Conservation (phyloP, 1,284 basidiomycete species). For the Naganishia albida region DNA sequence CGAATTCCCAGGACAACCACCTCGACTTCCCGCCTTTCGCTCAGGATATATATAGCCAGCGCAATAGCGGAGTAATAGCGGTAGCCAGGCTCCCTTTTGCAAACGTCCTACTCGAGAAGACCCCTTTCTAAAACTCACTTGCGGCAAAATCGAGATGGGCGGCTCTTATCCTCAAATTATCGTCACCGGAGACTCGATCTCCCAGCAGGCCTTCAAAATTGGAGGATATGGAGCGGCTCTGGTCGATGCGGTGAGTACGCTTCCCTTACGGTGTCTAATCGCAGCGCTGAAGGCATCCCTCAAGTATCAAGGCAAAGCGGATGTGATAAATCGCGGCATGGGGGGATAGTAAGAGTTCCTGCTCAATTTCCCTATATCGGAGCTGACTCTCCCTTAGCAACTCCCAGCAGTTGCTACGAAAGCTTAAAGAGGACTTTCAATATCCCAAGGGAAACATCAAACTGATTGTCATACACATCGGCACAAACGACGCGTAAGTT, state of each 20-base stretch:
- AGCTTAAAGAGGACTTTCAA: constrained; percentile 23
- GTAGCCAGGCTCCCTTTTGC: not conserved
- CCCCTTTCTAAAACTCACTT: not conserved
- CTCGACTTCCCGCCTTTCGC: too few species aligned
- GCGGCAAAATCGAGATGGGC: constrained; percentile 2
- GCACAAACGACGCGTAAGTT: constrained; percentile 32
- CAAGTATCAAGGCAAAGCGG: constrained; percentile 30
- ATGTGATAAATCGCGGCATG: constrained; percentile 28
- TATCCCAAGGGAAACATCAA: constrained; percentile 14
- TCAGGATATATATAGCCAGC: too few species aligned
- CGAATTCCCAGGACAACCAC: too few species aligned
- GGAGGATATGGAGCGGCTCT: constrained; percentile 23
- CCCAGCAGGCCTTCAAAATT: constrained; percentile 28
- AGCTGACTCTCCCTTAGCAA: constrained; percentile 15
- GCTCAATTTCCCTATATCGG: not conserved
- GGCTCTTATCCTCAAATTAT: constrained; percentile 17
- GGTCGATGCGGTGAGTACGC: constrained; percentile 13
- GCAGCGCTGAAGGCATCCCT: not conserved
- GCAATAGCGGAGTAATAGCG: not conserved
- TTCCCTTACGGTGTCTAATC: too few species aligned
- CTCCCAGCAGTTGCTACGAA: constrained; percentile 23
- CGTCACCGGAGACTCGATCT: constrained; percentile 24
- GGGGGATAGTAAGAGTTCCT: constrained; percentile 20
- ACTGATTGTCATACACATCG: constrained; percentile 21
- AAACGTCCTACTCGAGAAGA: not conserved